Conservation (phyloP, 169 alveolate genomes). For the Plasmodium reichenowi region DNA sequence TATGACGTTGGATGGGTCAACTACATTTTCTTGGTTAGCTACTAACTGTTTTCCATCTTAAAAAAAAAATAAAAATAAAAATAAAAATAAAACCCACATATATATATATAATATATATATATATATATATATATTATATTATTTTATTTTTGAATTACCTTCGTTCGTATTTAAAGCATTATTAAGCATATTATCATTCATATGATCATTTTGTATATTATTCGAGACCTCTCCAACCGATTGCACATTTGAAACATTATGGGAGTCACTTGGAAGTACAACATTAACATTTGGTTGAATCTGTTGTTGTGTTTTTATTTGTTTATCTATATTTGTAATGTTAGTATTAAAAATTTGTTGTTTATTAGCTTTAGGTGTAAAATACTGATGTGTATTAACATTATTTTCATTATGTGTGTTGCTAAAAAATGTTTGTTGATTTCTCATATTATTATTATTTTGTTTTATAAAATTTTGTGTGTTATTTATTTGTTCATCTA, state of each 20-base stretch:
- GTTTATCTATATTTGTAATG: background rate
- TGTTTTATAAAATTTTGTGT: background rate
- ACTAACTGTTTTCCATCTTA: constrained; percentile 2
- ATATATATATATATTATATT: background rate
- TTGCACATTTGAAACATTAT: background rate
- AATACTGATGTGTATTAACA: background rate
- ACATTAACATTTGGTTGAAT: background rate
- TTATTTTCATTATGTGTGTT: background rate
- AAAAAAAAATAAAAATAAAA: background rate
- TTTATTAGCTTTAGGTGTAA: background rate
- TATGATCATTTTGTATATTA: background rate
- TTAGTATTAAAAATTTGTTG: background rate
- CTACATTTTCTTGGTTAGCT: constrained; percentile 5
- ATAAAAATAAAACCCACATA: background rate
- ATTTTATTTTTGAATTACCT: background rate
- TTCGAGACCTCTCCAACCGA: background rate
- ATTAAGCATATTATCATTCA: background rate
- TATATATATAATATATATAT: background rate
- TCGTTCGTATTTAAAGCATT: background rate
- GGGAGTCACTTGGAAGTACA: background rate
- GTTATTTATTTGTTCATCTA: background rate
- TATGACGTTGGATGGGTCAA: constrained; percentile 5
- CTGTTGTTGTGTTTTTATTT: background rate
- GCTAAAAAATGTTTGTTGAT: background rate
- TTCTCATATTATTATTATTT: constrained; percentile 6